phyloP scores from a whole-genome alignment of 1,284 basidiomycete species.

The Irpex sp. region DNA sequence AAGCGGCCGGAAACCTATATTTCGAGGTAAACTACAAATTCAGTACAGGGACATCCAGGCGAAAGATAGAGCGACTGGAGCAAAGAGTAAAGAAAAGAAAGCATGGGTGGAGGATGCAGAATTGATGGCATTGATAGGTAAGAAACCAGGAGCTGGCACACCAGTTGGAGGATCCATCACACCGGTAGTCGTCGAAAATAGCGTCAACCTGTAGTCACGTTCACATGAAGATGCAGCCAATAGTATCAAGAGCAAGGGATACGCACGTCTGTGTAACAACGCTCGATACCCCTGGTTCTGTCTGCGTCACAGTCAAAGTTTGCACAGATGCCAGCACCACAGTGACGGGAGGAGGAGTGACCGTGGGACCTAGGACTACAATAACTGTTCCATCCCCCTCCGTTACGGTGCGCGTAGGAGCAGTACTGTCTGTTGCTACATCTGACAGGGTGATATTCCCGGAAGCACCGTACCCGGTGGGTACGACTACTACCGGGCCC shows the following conservation, averaged over 20 bases:
- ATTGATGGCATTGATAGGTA: slow-evolving; percentile 25
- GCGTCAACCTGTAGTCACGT: slow-evolving; percentile 15
- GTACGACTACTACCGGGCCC: neutral
- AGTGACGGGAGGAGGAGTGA: slow-evolving; percentile 22
- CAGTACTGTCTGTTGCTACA: neutral
- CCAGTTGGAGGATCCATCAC: slow-evolving; percentile 5
- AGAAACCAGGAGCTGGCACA: slow-evolving; percentile 18
- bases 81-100: slow-evolving; percentile 5
- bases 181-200: slow-evolving; percentile 20
- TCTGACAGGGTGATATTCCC: neutral
- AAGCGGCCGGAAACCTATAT: too few species aligned
- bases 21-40: neutral
- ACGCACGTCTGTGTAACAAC: slow-evolving; percentile 26
- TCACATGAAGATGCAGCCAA: neutral
- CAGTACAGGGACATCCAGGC: neutral
- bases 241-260: neutral
- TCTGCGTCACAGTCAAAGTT: slow-evolving; percentile 25
- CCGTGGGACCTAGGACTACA: slow-evolving; percentile 19
- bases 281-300: slow-evolving; percentile 18
- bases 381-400: slow-evolving; percentile 17
- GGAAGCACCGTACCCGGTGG: neutral
- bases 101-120: neutral
- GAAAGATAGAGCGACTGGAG: neutral
- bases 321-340: slow-evolving; percentile 25
- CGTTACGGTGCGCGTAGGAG: neutral